Conservation (phyloP, 2,329 filamentous ascomycete genomes). For the Eutypa lata region DNA sequence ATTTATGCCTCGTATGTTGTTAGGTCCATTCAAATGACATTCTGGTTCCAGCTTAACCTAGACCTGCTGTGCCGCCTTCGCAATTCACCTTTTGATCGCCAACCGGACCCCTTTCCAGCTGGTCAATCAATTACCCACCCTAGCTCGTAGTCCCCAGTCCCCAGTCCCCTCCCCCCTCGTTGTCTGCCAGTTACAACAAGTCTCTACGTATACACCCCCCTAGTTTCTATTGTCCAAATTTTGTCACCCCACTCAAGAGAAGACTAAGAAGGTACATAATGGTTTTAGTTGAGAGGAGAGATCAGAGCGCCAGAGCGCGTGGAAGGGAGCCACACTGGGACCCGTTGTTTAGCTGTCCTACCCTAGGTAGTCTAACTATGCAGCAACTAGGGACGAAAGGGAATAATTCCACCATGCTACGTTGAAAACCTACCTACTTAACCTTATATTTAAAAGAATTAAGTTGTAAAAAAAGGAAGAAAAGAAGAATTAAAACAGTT, state of each 20-base stretch:
- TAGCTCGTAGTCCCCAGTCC: not conserved
- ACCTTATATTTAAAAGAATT: no score
- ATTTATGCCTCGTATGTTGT: not conserved
- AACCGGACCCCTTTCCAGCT: slow-evolving; percentile 1
- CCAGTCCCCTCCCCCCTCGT: not conserved
- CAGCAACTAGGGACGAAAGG: not conserved
- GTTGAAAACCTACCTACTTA: no score
- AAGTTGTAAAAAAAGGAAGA: not conserved
- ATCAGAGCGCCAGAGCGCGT: not conserved
- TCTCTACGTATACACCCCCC: not conserved
- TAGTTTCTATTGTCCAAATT: not conserved
- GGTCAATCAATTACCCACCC: not conserved
- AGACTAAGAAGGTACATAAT: not conserved
- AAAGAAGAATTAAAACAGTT: not conserved
- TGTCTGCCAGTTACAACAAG: not conserved
- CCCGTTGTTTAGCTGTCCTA: not conserved
- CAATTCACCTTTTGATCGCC: not conserved
- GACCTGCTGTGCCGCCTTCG: not conserved
- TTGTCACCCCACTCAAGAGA: not conserved
- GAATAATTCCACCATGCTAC: not conserved
- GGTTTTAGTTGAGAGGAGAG: not conserved
- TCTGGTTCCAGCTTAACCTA: not conserved
- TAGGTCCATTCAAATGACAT: not conserved
- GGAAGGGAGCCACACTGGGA: not conserved
- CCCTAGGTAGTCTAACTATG: not conserved